Evolutionary conservation across 176 grass and related monocot species (phyloP), one percentile per base, ranked within the genome.

Genomic region (Aegilops speltoides): DNA sequence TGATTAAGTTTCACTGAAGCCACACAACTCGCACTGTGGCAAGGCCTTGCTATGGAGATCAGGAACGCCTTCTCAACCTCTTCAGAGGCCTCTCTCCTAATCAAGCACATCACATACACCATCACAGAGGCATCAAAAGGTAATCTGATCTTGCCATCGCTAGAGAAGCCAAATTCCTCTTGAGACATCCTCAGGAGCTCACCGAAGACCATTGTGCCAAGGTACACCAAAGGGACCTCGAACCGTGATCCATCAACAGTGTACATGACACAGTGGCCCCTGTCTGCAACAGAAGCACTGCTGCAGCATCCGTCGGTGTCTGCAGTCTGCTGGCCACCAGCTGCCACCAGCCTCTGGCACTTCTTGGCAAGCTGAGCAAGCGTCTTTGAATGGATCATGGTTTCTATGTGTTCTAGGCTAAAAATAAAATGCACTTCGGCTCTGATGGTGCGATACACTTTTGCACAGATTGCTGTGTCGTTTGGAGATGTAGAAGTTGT

Each of bases 241-340:
- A 95, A 95, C 71, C 86, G 28, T 65, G 69, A 85, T 7, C 80
- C 77, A 3, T 95, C 86, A 0, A 41, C 76, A 8, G 82, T 88
- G 73, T 95, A 95, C 79, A 95, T 57, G 10, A 95, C 71, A 33
- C 87, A 86, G 40, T 95, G 88, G 4, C 93, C 93, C 54, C 68
- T 70, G 75, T 85, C 82, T 11, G 84, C 89, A 7, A 88, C 23
- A 8, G 76, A 59, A 33, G 81, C 34, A 0, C 32, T 67, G 79
- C 32, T 54, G 61, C 79, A 77, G 10, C 57, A 84, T 69, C 62
- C 32, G 2, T 15, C 26, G n/a, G 14, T 0, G 37, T 10, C 0
- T 41, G 38, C 25, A 20, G n/a, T 68, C 11, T 20, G 56, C 50
- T 40, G n/a, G 38, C 12, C 22, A 37, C 63, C 10, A 6, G 60